A percentile compares a stretch with the other conserved stretches of the same genome.
Evolutionary conservation across 1,284 basidiomycete genomes (phyloP).

Genomic region (Heimioporus retisporus): DNA sequence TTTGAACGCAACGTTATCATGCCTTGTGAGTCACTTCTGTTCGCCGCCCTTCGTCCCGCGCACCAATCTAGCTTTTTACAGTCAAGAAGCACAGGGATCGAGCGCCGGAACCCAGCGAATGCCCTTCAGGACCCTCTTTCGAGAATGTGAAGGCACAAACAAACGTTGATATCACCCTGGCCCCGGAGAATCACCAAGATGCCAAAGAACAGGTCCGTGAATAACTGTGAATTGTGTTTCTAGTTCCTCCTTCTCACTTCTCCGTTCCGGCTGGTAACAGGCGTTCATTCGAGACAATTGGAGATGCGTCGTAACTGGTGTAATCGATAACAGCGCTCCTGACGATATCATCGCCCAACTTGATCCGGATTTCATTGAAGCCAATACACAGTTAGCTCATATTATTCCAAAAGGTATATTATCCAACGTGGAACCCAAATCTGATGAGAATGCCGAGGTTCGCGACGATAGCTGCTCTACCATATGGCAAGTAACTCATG

Average conservation of each 20-base stretch:
- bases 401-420: conserved; percentile 4
- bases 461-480: not conserved
- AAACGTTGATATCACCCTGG: too few relatives aligned
- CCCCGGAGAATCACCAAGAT: not conserved
- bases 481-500: not conserved
- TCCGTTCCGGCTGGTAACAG: too few relatives aligned
- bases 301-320: too few relatives aligned
- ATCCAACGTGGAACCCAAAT: conserved; percentile 1
- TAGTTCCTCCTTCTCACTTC: too few relatives aligned
- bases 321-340: too few relatives aligned
- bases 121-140: not conserved
- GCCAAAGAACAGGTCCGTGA: not conserved
- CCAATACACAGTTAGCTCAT: not conserved
- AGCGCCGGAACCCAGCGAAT: not conserved
- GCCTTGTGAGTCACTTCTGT: conserved; percentile 6
- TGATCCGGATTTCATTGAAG: too few relatives aligned
- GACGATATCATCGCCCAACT: too few relatives aligned
- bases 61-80: not conserved
- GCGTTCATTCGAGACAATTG: too few relatives aligned
- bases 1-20: conserved; percentile 15
- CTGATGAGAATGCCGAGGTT: not conserved
- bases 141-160: not conserved
- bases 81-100: conserved; percentile 10
- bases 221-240: not conserved
- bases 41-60: not conserved